A percentile compares a stretch with the other conserved stretches of the same genome.
These are phyloP conservation scores for Suhomyces maxii DNA, from an alignment of 1,139 yeast species.

Conservation along the genomic window DNA sequence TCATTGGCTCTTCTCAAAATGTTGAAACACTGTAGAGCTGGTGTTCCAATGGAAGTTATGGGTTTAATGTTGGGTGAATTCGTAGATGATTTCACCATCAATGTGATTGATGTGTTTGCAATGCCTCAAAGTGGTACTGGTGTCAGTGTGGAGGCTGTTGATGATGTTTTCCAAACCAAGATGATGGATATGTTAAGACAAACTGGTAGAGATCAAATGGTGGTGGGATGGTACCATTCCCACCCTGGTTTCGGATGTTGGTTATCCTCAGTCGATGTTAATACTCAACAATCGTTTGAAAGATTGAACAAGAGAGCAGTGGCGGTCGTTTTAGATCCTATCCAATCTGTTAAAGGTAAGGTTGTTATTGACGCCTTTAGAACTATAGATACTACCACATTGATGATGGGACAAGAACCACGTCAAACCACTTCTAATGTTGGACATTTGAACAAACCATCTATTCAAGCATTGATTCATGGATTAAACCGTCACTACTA, in stretches of 20 bases:
- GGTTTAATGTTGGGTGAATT: slow-evolving; percentile 98
- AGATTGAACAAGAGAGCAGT: slow-evolving; percentile 94
- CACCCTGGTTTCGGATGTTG: slow-evolving; percentile 99
- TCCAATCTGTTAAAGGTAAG: slow-evolving; percentile 97
- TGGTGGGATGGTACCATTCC: slow-evolving; percentile 99
- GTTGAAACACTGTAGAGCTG: slow-evolving; percentile 98
- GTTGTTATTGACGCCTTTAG: slow-evolving; percentile 99
- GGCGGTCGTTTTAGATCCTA: slow-evolving; percentile 97
- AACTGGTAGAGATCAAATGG: slow-evolving; percentile 98
- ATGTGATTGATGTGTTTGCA: slow-evolving; percentile 96
- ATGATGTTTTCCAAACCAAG: slow-evolving; percentile 96
- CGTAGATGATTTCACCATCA: slow-evolving; percentile 96
- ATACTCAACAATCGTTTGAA: slow-evolving; percentile 96
- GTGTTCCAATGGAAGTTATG: slow-evolving; percentile 99
- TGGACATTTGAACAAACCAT: slow-evolving; percentile 95
- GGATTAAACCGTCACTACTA: slow-evolving; percentile 97
- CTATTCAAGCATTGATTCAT: slow-evolving; percentile 94
- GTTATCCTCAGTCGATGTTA: slow-evolving; percentile 95
- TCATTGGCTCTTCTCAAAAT: slow-evolving; percentile 92
- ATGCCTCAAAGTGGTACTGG: slow-evolving; percentile 99
- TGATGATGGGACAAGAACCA: slow-evolving; percentile 97
- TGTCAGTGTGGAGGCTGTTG: slow-evolving; percentile 98
- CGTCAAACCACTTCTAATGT: slow-evolving; percentile 96
- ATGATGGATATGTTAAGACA: slow-evolving; percentile 99
- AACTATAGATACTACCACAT: slow-evolving; percentile 80